Conservation (phyloP, 2,329 filamentous ascomycete genomes). For the Monilinia polystroma region DNA sequence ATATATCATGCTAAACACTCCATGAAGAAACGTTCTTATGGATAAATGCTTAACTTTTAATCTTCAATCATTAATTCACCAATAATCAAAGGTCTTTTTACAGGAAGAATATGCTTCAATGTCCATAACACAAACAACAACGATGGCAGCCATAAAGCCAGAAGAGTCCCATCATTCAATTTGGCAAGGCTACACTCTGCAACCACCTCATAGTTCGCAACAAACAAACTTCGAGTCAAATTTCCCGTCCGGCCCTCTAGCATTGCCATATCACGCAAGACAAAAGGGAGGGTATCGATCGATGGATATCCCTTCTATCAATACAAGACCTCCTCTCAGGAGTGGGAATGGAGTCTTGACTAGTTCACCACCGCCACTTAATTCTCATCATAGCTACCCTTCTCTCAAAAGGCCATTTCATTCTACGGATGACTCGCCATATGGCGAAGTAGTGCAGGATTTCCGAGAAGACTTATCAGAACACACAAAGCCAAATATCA, state of each 20-base stretch:
- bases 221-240: slow-evolving; percentile 35
- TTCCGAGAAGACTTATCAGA: slow-evolving; percentile 39
- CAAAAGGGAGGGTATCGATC: slow-evolving; percentile 37
- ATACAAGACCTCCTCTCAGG: slow-evolving; percentile 30
- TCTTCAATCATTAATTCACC: slow-evolving; percentile 21
- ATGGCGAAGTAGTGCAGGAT: slow-evolving; percentile 36
- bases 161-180: slow-evolving; percentile 38
- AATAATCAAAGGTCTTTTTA: slow-evolving; percentile 28
- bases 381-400: slow-evolving; percentile 39
- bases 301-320: slow-evolving; percentile 38
- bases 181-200: slow-evolving; percentile 40
- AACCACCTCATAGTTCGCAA: slow-evolving; percentile 33
- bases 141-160: slow-evolving; percentile 41
- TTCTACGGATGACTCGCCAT: slow-evolving; percentile 34
- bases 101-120: slow-evolving; percentile 35
- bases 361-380: slow-evolving; percentile 36
- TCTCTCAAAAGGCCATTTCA: slow-evolving; percentile 40
- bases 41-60: slow-evolving; percentile 30
- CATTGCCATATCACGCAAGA: slow-evolving; percentile 35
- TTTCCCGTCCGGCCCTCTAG: slow-evolving; percentile 32
- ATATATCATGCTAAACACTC: slow-evolving; percentile 26
- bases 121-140: slow-evolving; percentile 39
- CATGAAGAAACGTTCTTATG: slow-evolving; percentile 27
- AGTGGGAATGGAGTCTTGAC: slow-evolving; percentile 33
- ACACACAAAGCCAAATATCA: slow-evolving; percentile 37